A percentile compares a stretch with the other conserved stretches of the same genome.
phyloP scores from a whole-genome alignment of 805 yeast genomes.

The Teunomyces pallodes region DNA sequence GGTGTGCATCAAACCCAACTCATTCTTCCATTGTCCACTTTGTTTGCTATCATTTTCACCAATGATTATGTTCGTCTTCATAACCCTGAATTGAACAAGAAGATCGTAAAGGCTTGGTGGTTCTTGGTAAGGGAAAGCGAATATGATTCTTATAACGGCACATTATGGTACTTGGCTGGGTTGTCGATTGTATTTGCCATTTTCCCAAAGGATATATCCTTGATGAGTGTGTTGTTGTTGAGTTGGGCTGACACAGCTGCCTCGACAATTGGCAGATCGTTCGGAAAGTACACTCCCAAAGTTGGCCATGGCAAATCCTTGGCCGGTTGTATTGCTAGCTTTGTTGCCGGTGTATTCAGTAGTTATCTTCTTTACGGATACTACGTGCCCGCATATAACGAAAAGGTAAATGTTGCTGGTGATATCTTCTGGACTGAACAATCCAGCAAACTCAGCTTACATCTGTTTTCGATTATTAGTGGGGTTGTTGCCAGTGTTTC shows the following conservation, averaged over 20 bases:
- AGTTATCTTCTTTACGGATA: conserved; percentile 69
- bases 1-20: conserved; percentile 58
- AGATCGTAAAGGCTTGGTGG: conserved; percentile 69
- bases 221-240: conserved; percentile 72
- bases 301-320: conserved; percentile 73
- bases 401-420: conserved; percentile 48
- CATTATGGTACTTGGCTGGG: conserved; percentile 83
- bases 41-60: conserved; percentile 54
- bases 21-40: conserved; percentile 54
- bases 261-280: conserved; percentile 85
- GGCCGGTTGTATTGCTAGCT: conserved; percentile 91
- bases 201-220: conserved; percentile 76
- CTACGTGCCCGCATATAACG: conserved; percentile 61
- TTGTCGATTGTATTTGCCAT: conserved; percentile 64
- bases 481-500: conserved; percentile 85
- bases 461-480: conserved; percentile 52
- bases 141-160: conserved; percentile 72
- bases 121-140: conserved; percentile 85
- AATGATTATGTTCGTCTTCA: conserved; percentile 70
- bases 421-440: conserved; percentile 66
- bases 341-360: conserved; percentile 64
- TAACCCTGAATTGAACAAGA: conserved; percentile 57
- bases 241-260: conserved; percentile 99
- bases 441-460: conserved; percentile 54
- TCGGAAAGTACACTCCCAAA: conserved; percentile 80